Base-by-base conservation (phyloP, 1,284 basidiomycete genomes). In the Ganoderma lucidum region DNA sequence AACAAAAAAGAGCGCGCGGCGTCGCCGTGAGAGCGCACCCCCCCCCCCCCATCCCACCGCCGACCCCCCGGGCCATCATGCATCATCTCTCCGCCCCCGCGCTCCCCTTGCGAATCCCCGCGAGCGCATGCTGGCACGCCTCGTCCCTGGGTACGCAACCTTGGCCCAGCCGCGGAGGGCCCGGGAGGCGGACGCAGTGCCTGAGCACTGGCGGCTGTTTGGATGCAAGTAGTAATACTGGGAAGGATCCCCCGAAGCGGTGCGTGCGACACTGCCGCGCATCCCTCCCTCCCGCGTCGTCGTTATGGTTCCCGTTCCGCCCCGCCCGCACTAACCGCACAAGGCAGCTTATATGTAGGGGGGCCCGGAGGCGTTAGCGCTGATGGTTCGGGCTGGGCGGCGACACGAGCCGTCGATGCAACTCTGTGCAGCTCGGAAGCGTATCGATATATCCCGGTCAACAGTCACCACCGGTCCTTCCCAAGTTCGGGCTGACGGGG, bases 11-110 rank as follows among this genome's bases (percentile, higher is more conserved):
- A 51, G 48, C 48, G 48, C 48, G 48, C 48, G 48, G 48, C 48
- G 48, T 51, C 48, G 48, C 48, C 48, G 48, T 51, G 48, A 51
- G 48, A 51, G 48, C 45, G 45, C 45, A 48, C n/a, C 19, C 23
- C 23, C 23, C 23, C 23, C 23, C 23, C 23, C 23, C 23, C 23
- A 23, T 23, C 23, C 48, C 48, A 35, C 48, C 48, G 48, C 48
- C 48, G 48, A 12, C 48, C 19, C 19, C 48, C 48, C 48, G 48
- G 48, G 48, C 48, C 48, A 51, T 51, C 48, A 51, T 12, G n/a
- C 48, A 51, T 51, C 48, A 51, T 12, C 48, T 51, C 48, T 10
- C 28, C 19, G 10, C 12, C 3, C 48, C 48, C 9, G 48, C 48
- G 23, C 48, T 8, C 10, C 23, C 14, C 48, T 14, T 51, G 48